Evolutionary conservation across 306 rosid genomes (phyloP).

Genomic region (Delonix regia): DNA sequence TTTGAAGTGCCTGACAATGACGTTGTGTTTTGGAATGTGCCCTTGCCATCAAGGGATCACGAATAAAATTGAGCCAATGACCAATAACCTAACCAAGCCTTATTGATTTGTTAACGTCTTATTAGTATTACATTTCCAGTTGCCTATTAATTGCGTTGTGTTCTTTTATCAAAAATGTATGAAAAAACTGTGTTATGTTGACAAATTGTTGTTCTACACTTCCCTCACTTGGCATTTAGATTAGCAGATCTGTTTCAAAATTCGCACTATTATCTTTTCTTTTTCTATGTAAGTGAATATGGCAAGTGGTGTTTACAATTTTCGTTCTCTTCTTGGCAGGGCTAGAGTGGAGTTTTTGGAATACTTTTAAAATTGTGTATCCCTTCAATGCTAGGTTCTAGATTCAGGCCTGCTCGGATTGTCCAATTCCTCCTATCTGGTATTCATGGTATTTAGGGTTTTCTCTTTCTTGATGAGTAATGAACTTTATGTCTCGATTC

Average conservation of each 20-base stretch:
- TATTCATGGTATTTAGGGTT: background rate
- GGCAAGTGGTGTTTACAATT: background rate
- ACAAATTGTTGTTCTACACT: background rate
- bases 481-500: background rate
- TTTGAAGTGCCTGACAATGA: background rate
- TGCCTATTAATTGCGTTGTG: background rate
- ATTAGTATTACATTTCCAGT: background rate
- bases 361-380: background rate
- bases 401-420: constrained; percentile 8
- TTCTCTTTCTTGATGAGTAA: background rate
- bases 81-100: background rate
- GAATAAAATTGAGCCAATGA: background rate
- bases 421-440: background rate
- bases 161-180: background rate
- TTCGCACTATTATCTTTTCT: background rate
- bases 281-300: background rate
- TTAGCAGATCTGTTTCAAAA: background rate
- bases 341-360: constrained; percentile 33
- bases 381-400: constrained; percentile 23
- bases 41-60: background rate
- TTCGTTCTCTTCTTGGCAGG: constrained; percentile 30
- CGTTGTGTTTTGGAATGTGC: background rate
- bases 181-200: background rate
- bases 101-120: background rate
- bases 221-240: background rate